Evolutionary conservation across 768 basidiomycete genomes (phyloP).

Genomic region (Kwoniella heveanensis): DNA sequence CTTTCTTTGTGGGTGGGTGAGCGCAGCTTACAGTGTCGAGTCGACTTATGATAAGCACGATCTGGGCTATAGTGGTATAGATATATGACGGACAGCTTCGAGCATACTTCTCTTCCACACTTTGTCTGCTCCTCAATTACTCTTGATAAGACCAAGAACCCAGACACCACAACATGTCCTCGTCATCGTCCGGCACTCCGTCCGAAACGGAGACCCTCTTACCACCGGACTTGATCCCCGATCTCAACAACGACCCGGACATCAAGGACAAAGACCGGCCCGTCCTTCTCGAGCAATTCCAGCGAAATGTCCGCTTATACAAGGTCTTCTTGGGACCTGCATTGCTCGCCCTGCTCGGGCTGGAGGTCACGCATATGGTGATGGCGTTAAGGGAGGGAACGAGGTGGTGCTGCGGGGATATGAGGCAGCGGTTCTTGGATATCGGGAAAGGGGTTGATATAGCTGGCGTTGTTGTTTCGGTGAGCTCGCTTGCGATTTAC

Average conservation of each 20-base stretch:
- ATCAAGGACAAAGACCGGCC: conserved; percentile 27
- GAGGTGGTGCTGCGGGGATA: not conserved
- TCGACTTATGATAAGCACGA: not conserved
- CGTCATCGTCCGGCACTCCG: not conserved
- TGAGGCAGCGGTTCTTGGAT: not conserved
- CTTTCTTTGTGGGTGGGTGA: not conserved
- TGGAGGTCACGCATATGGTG: conserved; percentile 15
- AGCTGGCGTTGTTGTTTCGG: conserved; percentile 2
- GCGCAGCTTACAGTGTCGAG: not conserved
- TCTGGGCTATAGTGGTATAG: no score
- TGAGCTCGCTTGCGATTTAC: no score
- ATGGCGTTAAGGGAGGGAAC: conserved; percentile 1
- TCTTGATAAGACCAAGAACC: no score
- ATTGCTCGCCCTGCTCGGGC: conserved; percentile 12
- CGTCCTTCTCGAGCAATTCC: conserved; percentile 25
- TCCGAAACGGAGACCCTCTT: conserved; percentile 29
- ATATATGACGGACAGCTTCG: not conserved
- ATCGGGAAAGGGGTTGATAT: conserved; percentile 3
- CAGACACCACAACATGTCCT: not conserved
- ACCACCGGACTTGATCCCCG: not conserved
- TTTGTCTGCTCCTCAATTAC: no score
- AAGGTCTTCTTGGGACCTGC: conserved; percentile 19
- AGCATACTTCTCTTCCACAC: not conserved
- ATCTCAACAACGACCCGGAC: not conserved
- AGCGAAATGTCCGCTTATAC: conserved; percentile 23